A percentile compares a stretch with the other conserved stretches of the same genome.
These are phyloP conservation scores for Candida alai DNA, from an alignment of 805 yeast species.

Conservation along the genomic window DNA sequence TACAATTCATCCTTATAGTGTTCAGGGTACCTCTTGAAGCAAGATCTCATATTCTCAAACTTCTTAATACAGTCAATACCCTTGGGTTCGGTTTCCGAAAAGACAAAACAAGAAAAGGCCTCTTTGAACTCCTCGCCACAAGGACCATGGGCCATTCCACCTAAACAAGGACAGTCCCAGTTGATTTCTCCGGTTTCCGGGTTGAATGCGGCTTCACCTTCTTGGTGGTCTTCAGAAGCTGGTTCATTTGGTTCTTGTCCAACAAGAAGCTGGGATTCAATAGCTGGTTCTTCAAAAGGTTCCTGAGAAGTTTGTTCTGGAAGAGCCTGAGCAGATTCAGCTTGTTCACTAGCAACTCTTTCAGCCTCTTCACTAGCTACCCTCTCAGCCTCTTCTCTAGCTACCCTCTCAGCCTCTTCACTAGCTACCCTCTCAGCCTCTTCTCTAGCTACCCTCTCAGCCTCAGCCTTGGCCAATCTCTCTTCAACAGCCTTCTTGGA, in stretches of 20 bases:
- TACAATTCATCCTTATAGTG: conserved; percentile 87
- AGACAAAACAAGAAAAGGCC: conserved; percentile 93
- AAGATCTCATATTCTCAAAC: conserved; percentile 87
- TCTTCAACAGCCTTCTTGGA: conserved; percentile 5
- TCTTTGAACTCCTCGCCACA: conserved; percentile 66
- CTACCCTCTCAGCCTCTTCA: not conserved
- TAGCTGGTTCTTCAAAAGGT: too few species aligned
- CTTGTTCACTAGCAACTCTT: conserved; percentile 7
- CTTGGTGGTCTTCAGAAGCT: conserved; percentile 4
- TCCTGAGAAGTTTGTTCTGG: conserved; percentile 1
- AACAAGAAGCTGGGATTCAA: too few species aligned
- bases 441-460: conserved; percentile 11
- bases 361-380: conserved; percentile 8
- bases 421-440: not conserved
- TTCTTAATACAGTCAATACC: conserved; percentile 92
- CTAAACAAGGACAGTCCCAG: conserved; percentile 99
- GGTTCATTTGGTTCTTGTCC: conserved; percentile 1
- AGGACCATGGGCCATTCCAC: conserved; percentile 99
- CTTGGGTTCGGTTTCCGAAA: conserved; percentile 91
- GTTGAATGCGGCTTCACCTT: conserved; percentile 65
- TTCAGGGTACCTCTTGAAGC: conserved; percentile 92
- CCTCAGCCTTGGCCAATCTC: conserved; percentile 7
- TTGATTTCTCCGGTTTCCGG: conserved; percentile 98
- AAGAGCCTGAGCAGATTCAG: conserved; percentile 3
- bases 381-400: not conserved